phyloP scores from a whole-genome alignment of 257 asterid genomes.

The Nicotiana noctiflora region DNA sequence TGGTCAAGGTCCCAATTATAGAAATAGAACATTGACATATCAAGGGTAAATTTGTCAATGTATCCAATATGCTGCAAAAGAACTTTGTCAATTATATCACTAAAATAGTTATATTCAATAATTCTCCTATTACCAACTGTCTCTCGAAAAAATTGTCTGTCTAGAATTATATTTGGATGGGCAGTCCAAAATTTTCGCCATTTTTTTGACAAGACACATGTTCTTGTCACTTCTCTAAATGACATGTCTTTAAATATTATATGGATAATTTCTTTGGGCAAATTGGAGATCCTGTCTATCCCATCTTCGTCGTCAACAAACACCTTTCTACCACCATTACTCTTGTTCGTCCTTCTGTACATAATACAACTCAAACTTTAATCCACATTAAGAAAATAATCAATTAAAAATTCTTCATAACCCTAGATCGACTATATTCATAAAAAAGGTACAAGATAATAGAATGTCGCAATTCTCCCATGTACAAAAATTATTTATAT shows the following conservation, averaged over 20 bases:
- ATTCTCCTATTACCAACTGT: not conserved
- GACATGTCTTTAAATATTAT: not conserved
- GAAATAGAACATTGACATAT: not conserved
- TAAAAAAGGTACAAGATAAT: not conserved
- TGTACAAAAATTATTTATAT: not conserved
- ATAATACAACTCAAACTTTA: not conserved
- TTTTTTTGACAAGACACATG: not conserved
- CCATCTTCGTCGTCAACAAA: not conserved
- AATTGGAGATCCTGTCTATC: not conserved
- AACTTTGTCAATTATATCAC: not conserved
- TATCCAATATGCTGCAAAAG: not conserved
- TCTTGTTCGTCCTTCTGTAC: not conserved
- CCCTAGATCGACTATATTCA: not conserved
- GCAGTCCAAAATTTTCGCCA: not conserved
- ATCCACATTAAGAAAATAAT: not conserved
- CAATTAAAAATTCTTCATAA: not conserved
- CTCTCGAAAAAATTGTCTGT: not conserved
- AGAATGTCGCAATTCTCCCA: not conserved
- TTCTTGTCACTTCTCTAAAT: not conserved
- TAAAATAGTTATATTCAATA: not conserved
- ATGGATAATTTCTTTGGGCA: not conserved
- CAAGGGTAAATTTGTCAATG: not conserved
- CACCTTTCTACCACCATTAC: not conserved
- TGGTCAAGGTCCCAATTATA: not conserved
- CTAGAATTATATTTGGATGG: not conserved